Conservation (phyloP, 176 grass and related monocot genomes). For the Eleusine coracana region DNA sequence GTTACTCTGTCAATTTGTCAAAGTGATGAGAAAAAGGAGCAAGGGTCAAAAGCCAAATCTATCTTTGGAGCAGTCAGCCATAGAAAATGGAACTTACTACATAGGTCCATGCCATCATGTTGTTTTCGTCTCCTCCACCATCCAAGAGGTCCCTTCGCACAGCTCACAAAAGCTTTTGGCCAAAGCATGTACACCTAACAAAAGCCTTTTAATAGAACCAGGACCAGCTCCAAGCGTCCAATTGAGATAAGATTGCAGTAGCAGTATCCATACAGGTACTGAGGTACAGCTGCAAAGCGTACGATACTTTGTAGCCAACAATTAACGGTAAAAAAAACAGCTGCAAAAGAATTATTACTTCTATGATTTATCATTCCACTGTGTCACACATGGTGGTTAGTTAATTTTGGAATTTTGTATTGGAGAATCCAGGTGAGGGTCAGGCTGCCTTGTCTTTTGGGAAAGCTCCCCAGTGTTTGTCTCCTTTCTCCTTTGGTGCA, state of each 20-base stretch:
- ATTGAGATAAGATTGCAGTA: slow-evolving; percentile 25
- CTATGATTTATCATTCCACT: background rate
- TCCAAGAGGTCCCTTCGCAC: slow-evolving; percentile 11
- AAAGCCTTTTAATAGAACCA: slow-evolving; percentile 25
- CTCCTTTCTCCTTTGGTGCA: slow-evolving; percentile 8
- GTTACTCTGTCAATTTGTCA: background rate
- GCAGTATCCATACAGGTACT: slow-evolving; percentile 18
- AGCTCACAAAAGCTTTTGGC: slow-evolving; percentile 33
- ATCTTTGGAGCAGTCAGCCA: slow-evolving; percentile 27
- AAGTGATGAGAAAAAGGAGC: background rate
- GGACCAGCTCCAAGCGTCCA: slow-evolving; percentile 35
- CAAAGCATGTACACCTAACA: slow-evolving; percentile 48
- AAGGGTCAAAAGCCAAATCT: slow-evolving; percentile 45
- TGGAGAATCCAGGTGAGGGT: background rate
- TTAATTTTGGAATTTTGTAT: background rate
- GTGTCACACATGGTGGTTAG: background rate
- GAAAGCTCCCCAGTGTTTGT: slow-evolving; percentile 23
- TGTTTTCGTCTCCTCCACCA: slow-evolving; percentile 24
- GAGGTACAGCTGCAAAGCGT: slow-evolving; percentile 2
- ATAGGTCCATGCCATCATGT: slow-evolving; percentile 8
- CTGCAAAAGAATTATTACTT: background rate
- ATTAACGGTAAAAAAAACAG: background rate
- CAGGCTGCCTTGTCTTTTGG: slow-evolving; percentile 21
- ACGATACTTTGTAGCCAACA: background rate
- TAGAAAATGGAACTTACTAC: slow-evolving; percentile 17